A percentile compares a stretch with the other conserved stretches of the same genome.
phyloP scores from a whole-genome alignment of 495 filamentous ascomycete genomes.

The Pseudoneurospora amorphoporcata region DNA sequence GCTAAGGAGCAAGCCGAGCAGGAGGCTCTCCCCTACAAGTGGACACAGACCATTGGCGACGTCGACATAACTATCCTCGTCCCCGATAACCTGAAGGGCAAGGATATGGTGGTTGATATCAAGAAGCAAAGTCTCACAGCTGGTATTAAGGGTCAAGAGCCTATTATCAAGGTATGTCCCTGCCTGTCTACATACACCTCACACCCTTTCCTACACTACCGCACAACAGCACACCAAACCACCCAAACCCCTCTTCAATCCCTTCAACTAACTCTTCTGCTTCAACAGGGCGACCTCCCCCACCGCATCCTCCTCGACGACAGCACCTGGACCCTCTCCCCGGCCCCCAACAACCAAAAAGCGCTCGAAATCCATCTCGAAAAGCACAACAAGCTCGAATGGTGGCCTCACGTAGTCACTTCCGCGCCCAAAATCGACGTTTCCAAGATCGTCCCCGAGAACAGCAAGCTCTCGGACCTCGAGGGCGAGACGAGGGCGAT shows the following conservation, averaged over 20 bases:
- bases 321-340: slow-evolving; percentile 85
- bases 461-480: slow-evolving; percentile 76
- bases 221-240: not conserved
- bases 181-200: not conserved
- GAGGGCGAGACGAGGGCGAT: slow-evolving; percentile 93
- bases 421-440: slow-evolving; percentile 83
- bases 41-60: slow-evolving; percentile 91
- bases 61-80: slow-evolving; percentile 69
- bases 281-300: slow-evolving; percentile 65
- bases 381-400: slow-evolving; percentile 94
- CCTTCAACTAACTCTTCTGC: slow-evolving; percentile 1
- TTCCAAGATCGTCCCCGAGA: slow-evolving; percentile 88
- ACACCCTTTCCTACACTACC: not conserved
- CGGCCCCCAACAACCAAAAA: slow-evolving; percentile 53
- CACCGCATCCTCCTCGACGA: slow-evolving; percentile 74
- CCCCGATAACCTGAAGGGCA: slow-evolving; percentile 69
- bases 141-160: slow-evolving; percentile 77
- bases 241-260: not conserved
- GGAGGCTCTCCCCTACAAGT: slow-evolving; percentile 89
- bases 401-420: slow-evolving; percentile 91
- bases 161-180: slow-evolving; percentile 65
- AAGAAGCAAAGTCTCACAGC: slow-evolving; percentile 70
- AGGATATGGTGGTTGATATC: slow-evolving; percentile 74
- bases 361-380: slow-evolving; percentile 84
- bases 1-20: slow-evolving; percentile 80